Evolutionary conservation across 768 basidiomycete genomes (phyloP), one percentile per base, ranked within the genome.

Genomic region (Amanita jacksonii): DNA sequence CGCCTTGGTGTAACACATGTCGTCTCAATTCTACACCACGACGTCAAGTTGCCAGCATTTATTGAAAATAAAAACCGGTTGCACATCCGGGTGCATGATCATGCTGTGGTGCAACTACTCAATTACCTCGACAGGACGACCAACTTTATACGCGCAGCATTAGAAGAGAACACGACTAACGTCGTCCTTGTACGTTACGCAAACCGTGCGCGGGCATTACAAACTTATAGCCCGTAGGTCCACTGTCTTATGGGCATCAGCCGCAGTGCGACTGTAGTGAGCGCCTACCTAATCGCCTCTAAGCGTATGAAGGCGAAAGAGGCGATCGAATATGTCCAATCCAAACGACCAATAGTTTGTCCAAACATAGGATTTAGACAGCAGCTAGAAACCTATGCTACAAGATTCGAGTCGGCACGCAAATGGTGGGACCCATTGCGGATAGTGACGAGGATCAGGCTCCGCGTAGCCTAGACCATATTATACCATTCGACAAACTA

Each of bases 221-320:
- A 15, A 7, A 44, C 25, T 44, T 9, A 35, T 15, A 16, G 25
- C 43, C 23, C 5, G 51, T 41, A 86, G 83, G 81, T 88, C 9
- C 86, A 89, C 58, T 88, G 86, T 57, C 60, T 77, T 31, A 76
- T 79, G 60, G 86, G 86, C 32, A 71, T 86, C 46, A 84, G 81
- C 52, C 72, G 86, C 18, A 84, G 81, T 33, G 73, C 85, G 1
- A 85, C 82, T 4, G 72, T 86, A 20, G 77, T 87, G 3, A 79
- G 80, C 49, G 86, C 83, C 42, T 88, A 85, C 60, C 64, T 82
- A 33, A 61, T 80, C 15, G 70, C 73, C 13, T 69, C 72, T 8
- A 70, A 64, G 20, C 62, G 65, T 13, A 78, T 83, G 75, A 57
- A 58, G 4, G 67, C 74, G 8, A 41, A 52, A 19, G 72, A 81